Base-by-base conservation (phyloP, 2,329 filamentous ascomycete genomes). In the Pseudogymnoascus sp. region DNA sequence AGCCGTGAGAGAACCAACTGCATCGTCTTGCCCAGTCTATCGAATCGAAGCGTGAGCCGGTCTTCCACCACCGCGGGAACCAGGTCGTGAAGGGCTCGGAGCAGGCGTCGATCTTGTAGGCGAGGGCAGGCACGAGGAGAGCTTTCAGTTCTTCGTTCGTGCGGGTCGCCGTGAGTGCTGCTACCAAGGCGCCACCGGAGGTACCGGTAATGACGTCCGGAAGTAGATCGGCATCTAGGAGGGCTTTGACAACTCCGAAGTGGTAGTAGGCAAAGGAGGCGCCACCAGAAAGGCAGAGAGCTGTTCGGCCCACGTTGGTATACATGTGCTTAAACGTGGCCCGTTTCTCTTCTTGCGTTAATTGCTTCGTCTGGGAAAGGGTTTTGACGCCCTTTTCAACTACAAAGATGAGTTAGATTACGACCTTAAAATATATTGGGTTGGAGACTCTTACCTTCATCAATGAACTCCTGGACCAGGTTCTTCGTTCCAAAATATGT, bases 401-500 rank as follows among this genome's bases (percentile, higher is more conserved):
- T 88, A 65, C 53, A 50, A 1, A 9, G 15, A 10, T 13, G 19
- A 33, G 4, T 8, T 28, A 26, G 4, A 23, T 11, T 8, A n/a
- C 2, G 28, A 57, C 38, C 40, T 35, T 60, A 21, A 62, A 62
- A 19, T 17, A 42, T 60, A 11, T 4, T 19, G 10, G 6, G 21
- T 63, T 74, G 70, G 19, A 73, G 70, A 59, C 35, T 71, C 79
- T 70, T 75, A 87, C 86, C 81, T 76, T 97, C 93, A 66, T 97
- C 91, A 50, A 96, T 79, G 72, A 93, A 97, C 63, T 87, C 87
- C 76, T 97, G 95, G 31, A 96, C 90, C 67, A 97, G 77, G 66
- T 95, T 86, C 76, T 99, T 99, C n/a, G 95, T 97, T 33, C 95
- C 95, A 70, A 92, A 96, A 74, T 99, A 99, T 2, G 93, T 96